These are phyloP conservation scores for Phoenix dactylifera DNA, from an alignment of 176 grass and related monocot species.

Conservation along the genomic window DNA sequence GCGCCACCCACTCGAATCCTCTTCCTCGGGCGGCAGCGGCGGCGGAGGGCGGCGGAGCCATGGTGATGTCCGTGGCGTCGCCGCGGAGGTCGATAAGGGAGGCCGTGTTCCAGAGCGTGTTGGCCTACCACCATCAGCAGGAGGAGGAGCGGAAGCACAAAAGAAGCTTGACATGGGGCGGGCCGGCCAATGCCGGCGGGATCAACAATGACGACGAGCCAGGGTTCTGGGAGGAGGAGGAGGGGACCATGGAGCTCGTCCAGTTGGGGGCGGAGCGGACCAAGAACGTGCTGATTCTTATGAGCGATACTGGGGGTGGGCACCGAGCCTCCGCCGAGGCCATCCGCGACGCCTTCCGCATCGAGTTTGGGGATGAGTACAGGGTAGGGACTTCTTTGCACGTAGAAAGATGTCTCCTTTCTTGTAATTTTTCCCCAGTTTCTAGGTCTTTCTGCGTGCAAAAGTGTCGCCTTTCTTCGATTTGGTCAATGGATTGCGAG, in stretches of 20 bases:
- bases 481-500: too few species aligned
- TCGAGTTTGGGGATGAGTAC: conserved; percentile 86
- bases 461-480: too few species aligned
- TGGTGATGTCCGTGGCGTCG: conserved; percentile 59
- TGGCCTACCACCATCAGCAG: conserved; percentile 55
- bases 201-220: conserved; percentile 56
- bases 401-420: too few species aligned
- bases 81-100: conserved; percentile 67
- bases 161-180: conserved; percentile 48
- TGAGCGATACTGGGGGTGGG: conserved; percentile 89
- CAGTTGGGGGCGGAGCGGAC: conserved; percentile 85
- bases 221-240: conserved; percentile 82
- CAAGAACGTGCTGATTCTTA: conserved; percentile 93
- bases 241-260: conserved; percentile 81
- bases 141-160: conserved; percentile 39
- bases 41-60: conserved; percentile 1
- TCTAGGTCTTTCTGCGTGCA: too few species aligned
- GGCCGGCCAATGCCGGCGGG: conserved; percentile 23
- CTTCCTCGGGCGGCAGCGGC: not conserved
- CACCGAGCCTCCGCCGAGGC: conserved; percentile 95
- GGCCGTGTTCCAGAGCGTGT: conserved; percentile 70
- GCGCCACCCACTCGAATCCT: not conserved
- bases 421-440: too few species aligned
- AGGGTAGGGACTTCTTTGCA: conserved; percentile 20
- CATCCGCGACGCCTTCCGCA: conserved; percentile 86